Conservation (phyloP, 495 filamentous ascomycete genomes). For the Penicillium chermesinum region DNA sequence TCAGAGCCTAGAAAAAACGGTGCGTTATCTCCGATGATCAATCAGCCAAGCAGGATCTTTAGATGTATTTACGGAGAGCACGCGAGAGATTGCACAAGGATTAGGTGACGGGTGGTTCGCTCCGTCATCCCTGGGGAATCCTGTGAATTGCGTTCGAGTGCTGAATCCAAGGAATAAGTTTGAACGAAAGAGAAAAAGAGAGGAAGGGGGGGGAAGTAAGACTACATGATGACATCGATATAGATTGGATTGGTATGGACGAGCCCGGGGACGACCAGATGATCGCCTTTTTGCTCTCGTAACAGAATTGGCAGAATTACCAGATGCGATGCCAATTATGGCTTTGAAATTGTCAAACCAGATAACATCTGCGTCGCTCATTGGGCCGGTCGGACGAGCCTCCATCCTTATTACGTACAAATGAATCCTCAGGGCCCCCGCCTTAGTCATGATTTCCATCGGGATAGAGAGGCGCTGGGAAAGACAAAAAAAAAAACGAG, state of each 20-base stretch:
- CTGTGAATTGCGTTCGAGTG: neutral
- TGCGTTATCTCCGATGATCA: slow-evolving; percentile 20
- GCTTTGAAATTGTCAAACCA: slow-evolving; percentile 22
- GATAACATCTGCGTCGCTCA: slow-evolving; percentile 19
- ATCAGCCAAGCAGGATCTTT: neutral
- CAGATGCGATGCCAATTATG: slow-evolving; percentile 11
- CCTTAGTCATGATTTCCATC: neutral
- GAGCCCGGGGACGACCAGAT: slow-evolving; percentile 12
- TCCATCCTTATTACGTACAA: slow-evolving; percentile 25
- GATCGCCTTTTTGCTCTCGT: slow-evolving; percentile 28
- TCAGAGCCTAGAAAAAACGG: slow-evolving; percentile 12
- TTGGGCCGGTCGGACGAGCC: slow-evolving; percentile 12
- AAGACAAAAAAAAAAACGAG: neutral
- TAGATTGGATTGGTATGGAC: slow-evolving; percentile 3
- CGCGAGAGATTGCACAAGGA: slow-evolving; percentile 27
- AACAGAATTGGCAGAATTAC: slow-evolving; percentile 10
- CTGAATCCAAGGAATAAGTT: neutral
- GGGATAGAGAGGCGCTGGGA: neutral
- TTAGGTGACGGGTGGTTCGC: slow-evolving; percentile 27
- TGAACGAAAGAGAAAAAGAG: neutral
- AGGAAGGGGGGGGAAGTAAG: neutral
- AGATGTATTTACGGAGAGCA: slow-evolving; percentile 13
- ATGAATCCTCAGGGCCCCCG: slow-evolving; percentile 2
- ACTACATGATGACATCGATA: slow-evolving; percentile 19
- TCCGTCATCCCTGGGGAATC: slow-evolving; percentile 28